Conservation (phyloP, 2,329 filamentous ascomycete species). For the Trichocomaceae sp. region DNA sequence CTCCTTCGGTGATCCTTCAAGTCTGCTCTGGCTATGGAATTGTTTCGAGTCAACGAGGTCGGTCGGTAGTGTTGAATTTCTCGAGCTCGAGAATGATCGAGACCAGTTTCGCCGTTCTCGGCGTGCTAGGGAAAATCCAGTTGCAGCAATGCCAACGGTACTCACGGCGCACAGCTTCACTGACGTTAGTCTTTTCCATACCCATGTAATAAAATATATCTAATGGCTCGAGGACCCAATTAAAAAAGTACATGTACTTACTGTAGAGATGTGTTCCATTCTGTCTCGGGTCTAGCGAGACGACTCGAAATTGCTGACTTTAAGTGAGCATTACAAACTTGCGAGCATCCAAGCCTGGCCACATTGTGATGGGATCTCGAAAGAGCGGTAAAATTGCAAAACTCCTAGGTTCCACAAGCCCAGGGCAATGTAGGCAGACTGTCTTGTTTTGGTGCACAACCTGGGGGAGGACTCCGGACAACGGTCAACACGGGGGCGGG, state of each 20-base stretch:
- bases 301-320: conserved; percentile 10
- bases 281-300: conserved; percentile 10
- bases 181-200: background rate
- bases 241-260: conserved; percentile 17
- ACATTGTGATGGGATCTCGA: conserved; percentile 8
- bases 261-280: conserved; percentile 29
- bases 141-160: conserved; percentile 55
- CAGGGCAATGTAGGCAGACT: background rate
- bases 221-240: too few species aligned
- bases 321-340: conserved; percentile 15
- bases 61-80: conserved; percentile 20
- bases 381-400: background rate
- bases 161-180: conserved; percentile 56
- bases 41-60: conserved; percentile 15
- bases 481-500: conserved; percentile 6
- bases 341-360: conserved; percentile 14
- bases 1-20: conserved; percentile 13
- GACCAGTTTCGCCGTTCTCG: conserved; percentile 27
- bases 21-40: background rate
- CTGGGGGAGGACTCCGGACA: background rate
- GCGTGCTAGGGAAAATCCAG: conserved; percentile 53
- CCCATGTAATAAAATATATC: background rate
- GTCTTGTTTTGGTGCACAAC: background rate
- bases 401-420: background rate
- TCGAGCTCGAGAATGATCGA: conserved; percentile 22